Base-by-base conservation (phyloP, 441 rosid genomes). In the Monsonia emarginata region DNA sequence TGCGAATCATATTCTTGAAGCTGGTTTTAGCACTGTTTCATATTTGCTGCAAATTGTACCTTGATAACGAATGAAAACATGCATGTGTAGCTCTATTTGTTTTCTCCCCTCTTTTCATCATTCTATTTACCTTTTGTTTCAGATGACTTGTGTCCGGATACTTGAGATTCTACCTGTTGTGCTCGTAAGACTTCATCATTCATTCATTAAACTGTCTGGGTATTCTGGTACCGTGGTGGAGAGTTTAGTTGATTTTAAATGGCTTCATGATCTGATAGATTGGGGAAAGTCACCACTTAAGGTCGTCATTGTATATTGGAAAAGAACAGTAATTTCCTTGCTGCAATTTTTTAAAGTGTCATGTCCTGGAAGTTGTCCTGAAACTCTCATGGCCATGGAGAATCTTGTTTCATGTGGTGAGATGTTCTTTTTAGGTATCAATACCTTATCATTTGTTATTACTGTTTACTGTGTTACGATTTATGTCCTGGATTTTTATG, bases 81-180 rank as follows among this genome's bases (percentile, higher is more conserved):
- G 21, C 6, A 14, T 28, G 5, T 44, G 31, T 22, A 11, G 34
- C 38, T 27, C n/a, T 30, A 60, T 16, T 32, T 30, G 64, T 60
- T 60, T 40, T 27, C 38, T 16, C 5, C 3, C 21, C 9, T 30
- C 38, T 25, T 63, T 46, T 42, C 25, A 64, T 46, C 59, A 64
- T 42, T 64, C 54, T 32, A 61, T 4, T 61, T 14, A 66, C 65
- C 70, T 66, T 50, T 68, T 71, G 65, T 82, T 79, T 65, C 87
- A 95, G 99, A 91, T 91, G 96, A 88, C 96, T 75, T 95, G 95
- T 78, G 89, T 95, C 22, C 95, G 99, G 31, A 65, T 88, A 69
- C 93, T 95, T 66, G 98, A 95, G 88, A 86, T 89, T 63, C 84
- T 91, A 71, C 99, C 96, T 73, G 81, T 83, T 66, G 73, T 87